Conservation (phyloP, 2,329 filamentous ascomycete genomes). For the Arthrobotrys pseudoclavata region DNA sequence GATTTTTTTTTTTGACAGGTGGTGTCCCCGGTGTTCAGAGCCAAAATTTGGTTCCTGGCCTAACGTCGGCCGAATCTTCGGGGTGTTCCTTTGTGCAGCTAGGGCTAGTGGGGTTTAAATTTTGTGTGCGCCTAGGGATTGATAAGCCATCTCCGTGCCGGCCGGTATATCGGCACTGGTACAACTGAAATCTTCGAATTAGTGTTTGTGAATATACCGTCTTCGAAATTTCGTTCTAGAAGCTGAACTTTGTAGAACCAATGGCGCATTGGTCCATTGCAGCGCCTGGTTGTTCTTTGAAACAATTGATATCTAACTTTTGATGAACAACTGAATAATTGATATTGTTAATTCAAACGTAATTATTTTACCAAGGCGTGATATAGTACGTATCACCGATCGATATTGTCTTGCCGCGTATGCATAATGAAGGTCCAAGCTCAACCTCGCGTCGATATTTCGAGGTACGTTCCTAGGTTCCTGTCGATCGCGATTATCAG, state of each 20-base stretch:
- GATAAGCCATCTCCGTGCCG: slow-evolving; percentile 27
- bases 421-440: slow-evolving; percentile 32
- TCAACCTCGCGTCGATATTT: slow-evolving; percentile 13
- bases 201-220: background rate
- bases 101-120: slow-evolving; percentile 19
- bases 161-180: slow-evolving; percentile 23
- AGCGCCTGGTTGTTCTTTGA: background rate
- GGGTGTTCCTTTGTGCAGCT: slow-evolving; percentile 5
- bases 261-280: background rate
- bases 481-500: slow-evolving; percentile 42
- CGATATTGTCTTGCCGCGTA: slow-evolving; percentile 2
- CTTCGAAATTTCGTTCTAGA: slow-evolving; percentile 13
- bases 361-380: slow-evolving; percentile 3
- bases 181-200: slow-evolving; percentile 16
- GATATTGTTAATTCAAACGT: slow-evolving; percentile 35
- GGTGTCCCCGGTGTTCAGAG: background rate
- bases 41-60: slow-evolving; percentile 22
- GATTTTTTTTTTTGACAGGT: slow-evolving; percentile 11
- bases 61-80: slow-evolving; percentile 16
- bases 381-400: slow-evolving; percentile 29
- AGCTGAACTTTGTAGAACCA: slow-evolving; percentile 4
- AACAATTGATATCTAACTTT: slow-evolving; percentile 13
- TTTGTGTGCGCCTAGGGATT: slow-evolving; percentile 24
- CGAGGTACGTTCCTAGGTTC: slow-evolving; percentile 15
- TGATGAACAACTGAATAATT: background rate